Evolutionary conservation across 139 green algal species (phyloP).

Genomic region (Chlamydomonas applanata): DNA sequence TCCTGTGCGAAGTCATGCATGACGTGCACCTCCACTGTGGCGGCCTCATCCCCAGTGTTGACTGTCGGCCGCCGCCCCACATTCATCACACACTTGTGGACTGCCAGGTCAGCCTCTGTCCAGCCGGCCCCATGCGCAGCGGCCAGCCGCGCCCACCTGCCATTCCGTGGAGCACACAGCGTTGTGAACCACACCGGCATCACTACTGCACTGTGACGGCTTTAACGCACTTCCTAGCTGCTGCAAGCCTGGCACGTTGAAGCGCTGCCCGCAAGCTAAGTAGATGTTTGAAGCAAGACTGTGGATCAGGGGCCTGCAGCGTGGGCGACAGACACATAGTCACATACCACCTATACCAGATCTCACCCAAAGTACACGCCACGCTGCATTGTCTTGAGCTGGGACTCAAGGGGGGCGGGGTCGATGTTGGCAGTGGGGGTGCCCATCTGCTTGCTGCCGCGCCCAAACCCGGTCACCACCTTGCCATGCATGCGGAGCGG

Average conservation of each 20-base stretch:
- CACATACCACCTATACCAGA: neutral
- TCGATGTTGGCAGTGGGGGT: conserved; percentile 89
- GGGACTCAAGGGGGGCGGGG: conserved; percentile 44
- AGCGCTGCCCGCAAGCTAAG: no score
- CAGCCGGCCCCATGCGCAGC: conserved; percentile 19
- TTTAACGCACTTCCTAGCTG: no score
- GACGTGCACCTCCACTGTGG: conserved; percentile 79
- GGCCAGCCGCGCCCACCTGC: conserved; percentile 60
- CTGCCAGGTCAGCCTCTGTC: conserved; percentile 36
- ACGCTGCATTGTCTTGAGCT: conserved; percentile 48
- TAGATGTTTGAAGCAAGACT: no score
- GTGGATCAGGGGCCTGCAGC: no score
- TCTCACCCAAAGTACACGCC: conserved; percentile 93
- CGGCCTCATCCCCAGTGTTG: conserved; percentile 49
- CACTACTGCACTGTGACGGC: neutral
- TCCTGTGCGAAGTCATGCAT: conserved; percentile 70
- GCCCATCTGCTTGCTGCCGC: conserved; percentile 86
- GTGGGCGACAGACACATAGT: no score
- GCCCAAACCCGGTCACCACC: conserved; percentile 79
- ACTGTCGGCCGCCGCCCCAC: conserved; percentile 87
- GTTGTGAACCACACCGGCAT: neutral
- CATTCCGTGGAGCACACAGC: neutral
- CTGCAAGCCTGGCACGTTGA: neutral
- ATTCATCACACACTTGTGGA: conserved; percentile 94
- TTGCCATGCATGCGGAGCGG: conserved; percentile 42